Base-by-base conservation (phyloP, 371 early-diverging fungal species). In the Mucor piriformis region DNA sequence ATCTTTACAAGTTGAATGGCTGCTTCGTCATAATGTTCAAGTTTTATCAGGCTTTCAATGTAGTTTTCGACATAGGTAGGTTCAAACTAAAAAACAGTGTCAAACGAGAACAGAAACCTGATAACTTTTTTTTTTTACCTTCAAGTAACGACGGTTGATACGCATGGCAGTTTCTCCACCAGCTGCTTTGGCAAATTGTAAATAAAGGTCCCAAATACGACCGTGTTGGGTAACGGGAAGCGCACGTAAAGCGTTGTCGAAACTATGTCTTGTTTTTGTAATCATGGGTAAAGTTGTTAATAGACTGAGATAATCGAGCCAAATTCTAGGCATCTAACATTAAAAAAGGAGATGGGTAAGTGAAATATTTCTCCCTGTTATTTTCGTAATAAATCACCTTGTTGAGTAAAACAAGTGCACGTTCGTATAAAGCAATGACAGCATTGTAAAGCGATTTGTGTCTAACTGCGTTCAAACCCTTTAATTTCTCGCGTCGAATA, bases 201-300 rank as follows among this genome's bases (percentile, higher is more conserved):
- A 72, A 69, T 97, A 97, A 46, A 87, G 54, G 3, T 83, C 83
- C 99, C 99, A 99, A 33, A 99, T 79, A 34, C 91, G 82, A 15
- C 70, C 73, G 59, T 99, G 98, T 69, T 98, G 98, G 1, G 97
- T 95, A 24, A 95, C 85, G 3, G 99, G 95, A 44, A 99, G 82
- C 0, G 97, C 86, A 43, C 91, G 80, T 54, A 99, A 65, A 10
- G 97, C 95, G 3, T 91, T 84, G 72, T 99, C 99, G 74, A 96
- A 98, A 0, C 86, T 84, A 15, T 89, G 82, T 35, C 99, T 83
- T 6, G 92, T 89, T 56, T 70, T 75, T 1, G 93, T 93, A 37
- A 92, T 73, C 43, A 82, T 64, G 8, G 88, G 81, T 58, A 92
- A 91, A n/a, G 83, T 81, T 59, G 85, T 83, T 32, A 94, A 66